A percentile compares a stretch with the other conserved stretches of the same genome.
Conservation (phyloP, 208 protist genomes). For the Acanthamoeba royreba region DNA sequence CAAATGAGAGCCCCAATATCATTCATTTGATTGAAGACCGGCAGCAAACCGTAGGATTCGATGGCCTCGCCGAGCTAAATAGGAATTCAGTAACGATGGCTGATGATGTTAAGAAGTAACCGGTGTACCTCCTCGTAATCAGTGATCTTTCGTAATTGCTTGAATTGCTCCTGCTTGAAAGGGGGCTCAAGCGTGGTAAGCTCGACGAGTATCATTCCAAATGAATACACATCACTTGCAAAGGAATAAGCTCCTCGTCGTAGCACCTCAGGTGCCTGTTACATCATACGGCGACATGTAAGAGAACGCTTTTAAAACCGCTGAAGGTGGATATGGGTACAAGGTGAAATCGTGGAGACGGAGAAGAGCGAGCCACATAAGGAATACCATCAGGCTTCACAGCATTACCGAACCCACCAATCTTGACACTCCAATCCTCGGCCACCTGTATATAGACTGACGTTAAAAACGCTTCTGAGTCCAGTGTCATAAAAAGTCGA, state of each 20-base stretch:
- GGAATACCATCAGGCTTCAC: background rate
- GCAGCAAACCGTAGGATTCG: background rate
- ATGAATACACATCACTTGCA: background rate
- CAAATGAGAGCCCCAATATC: background rate
- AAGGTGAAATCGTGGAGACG: background rate
- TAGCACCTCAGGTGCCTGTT: background rate
- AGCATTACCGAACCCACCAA: background rate
- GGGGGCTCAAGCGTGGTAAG: background rate
- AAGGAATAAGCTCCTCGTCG: background rate
- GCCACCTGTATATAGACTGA: no score
- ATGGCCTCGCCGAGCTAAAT: background rate
- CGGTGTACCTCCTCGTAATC: background rate
- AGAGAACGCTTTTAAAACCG: background rate
- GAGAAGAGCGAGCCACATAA: background rate
- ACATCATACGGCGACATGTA: background rate
- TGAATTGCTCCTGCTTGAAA: background rate
- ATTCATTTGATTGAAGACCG: background rate
- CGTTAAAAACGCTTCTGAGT: no score
- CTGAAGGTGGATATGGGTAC: background rate
- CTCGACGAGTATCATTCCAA: background rate
- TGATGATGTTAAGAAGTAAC: background rate
- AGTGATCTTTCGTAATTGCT: background rate
- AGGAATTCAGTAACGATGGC: no score
- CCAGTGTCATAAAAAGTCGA: no score
- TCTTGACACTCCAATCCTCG: background rate